Base-by-base conservation (phyloP, 495 filamentous ascomycete species). In the Penicillium simplicissimum region DNA sequence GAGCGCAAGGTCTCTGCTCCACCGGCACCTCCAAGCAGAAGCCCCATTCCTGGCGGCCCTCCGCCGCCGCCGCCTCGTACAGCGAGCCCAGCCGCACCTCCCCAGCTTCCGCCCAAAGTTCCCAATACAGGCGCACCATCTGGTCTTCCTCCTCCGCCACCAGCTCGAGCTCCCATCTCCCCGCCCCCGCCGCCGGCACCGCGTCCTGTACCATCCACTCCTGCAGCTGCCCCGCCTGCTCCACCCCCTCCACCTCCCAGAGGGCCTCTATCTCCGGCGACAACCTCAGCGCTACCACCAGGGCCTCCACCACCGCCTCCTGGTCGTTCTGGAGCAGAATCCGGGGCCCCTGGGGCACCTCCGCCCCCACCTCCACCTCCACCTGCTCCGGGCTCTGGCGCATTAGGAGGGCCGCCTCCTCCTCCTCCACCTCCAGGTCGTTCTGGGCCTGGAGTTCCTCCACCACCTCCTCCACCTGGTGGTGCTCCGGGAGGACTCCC, bases 11-110 rank as follows among this genome's bases (percentile, higher is more conserved):
- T 81, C 1, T 82, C 82, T 15, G 81, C 83, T 23, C 90, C 90
- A 33, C 91, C 92, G 15, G 87, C 90, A 57, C 88, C 92, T 23
- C 92, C 92, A 57, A 86, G 80, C 65, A 86, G 90, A 17, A 86
- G 83, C 38, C 74, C 87, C 25, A 78, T 61, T 25, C 72, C 76
- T 52, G 67, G 82, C 36, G 75, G 71, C 13, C 87, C 88, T 53
- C 89, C 88, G 1, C 85, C 89, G 13, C 87, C 89, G 5, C 90
- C 89, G 5, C 86, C 90, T 31, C 87, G 88, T 15, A 84, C 87
- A 28, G 63, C 77, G 21, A 81, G 85, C 34, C 74, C 78, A 71
- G 76, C 80, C 56, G 67, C 74, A 52, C 80, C 83, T 36, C 89
- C 89, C 42, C 88, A 87, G 51, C 77, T 91, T 36, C 90, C 90